A percentile compares a stretch with the other conserved stretches of the same genome.
Conservation (phyloP, 495 filamentous ascomycete species). For the Aspergillus sclerotioniger region DNA sequence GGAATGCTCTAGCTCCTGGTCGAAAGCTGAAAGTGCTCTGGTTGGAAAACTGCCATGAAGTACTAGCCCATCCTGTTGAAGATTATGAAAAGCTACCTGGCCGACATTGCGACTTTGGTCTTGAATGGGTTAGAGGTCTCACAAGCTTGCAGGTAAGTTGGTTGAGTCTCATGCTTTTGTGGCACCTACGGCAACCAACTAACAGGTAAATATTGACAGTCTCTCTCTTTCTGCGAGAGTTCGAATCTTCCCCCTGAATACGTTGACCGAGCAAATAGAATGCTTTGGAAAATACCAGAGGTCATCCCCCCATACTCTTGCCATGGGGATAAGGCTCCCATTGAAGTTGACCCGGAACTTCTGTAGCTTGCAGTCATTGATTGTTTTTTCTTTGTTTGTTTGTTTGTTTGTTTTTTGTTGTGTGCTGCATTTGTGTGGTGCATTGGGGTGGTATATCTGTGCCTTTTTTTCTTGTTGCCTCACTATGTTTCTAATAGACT, state of each 20-base stretch:
- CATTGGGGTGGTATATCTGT: not conserved
- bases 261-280: slow-evolving; percentile 27
- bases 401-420: not conserved
- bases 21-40: slow-evolving; percentile 25
- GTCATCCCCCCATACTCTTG: slow-evolving; percentile 26
- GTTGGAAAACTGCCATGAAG: slow-evolving; percentile 30
- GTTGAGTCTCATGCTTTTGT: not conserved
- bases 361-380: slow-evolving; percentile 8
- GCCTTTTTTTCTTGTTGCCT: too few relatives aligned
- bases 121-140: slow-evolving; percentile 30
- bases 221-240: slow-evolving; percentile 34
- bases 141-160: slow-evolving; percentile 23
- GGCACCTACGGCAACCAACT: not conserved
- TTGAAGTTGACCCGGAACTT: slow-evolving; percentile 32
- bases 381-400: too few relatives aligned
- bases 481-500: too few relatives aligned
- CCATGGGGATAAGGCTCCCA: slow-evolving; percentile 9
- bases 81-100: slow-evolving; percentile 5
- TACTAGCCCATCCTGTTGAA: slow-evolving; percentile 10
- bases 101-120: slow-evolving; percentile 18
- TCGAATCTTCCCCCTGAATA: slow-evolving; percentile 25
- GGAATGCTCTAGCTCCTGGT: slow-evolving; percentile 21
- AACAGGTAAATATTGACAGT: slow-evolving; percentile 18
- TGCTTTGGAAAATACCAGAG: slow-evolving; percentile 32
- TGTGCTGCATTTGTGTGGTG: not conserved